These are phyloP conservation scores for Eremomyces bilateralis DNA, from an alignment of 495 filamentous ascomycete genomes.

Conservation along the genomic window DNA sequence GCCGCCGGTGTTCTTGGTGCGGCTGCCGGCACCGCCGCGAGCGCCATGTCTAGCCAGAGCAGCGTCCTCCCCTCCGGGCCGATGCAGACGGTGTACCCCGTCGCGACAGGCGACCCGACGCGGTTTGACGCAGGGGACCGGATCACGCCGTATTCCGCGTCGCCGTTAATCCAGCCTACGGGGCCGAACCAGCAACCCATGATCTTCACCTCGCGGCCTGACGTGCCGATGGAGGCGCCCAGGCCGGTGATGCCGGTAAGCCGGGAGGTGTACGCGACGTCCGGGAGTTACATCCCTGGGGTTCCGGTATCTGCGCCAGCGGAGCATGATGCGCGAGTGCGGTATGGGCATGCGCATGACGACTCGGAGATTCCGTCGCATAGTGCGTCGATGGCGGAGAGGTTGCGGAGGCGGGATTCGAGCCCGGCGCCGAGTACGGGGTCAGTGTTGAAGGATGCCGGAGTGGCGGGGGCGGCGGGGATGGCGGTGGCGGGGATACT, in stretches of 20 bases:
- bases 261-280: slow-evolving; percentile 9
- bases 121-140: slow-evolving; percentile 10
- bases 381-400: no score
- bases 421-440: no score
- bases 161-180: neutral
- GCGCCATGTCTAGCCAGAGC: slow-evolving; percentile 8
- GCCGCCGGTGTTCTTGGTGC: slow-evolving; percentile 3
- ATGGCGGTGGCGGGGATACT: no score
- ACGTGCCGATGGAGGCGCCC: slow-evolving; percentile 18
- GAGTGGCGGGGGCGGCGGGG: no score
- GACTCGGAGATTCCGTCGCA: no score
- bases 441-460: no score
- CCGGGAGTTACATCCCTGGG: slow-evolving; percentile 3
- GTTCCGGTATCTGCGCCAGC: no score
- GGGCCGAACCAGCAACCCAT: slow-evolving; percentile 3
- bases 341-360: no score
- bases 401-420: no score
- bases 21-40: slow-evolving; percentile 2
- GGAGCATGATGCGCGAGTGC: no score
- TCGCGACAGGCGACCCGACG: slow-evolving; percentile 7
- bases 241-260: slow-evolving; percentile 18
- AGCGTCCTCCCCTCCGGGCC: slow-evolving; percentile 4
- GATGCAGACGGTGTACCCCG: slow-evolving; percentile 13
- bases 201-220: slow-evolving; percentile 12
- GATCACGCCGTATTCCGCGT: slow-evolving; percentile 4